Evolutionary conservation across 768 basidiomycete genomes (phyloP).

Genomic region (Inosperma sp.): DNA sequence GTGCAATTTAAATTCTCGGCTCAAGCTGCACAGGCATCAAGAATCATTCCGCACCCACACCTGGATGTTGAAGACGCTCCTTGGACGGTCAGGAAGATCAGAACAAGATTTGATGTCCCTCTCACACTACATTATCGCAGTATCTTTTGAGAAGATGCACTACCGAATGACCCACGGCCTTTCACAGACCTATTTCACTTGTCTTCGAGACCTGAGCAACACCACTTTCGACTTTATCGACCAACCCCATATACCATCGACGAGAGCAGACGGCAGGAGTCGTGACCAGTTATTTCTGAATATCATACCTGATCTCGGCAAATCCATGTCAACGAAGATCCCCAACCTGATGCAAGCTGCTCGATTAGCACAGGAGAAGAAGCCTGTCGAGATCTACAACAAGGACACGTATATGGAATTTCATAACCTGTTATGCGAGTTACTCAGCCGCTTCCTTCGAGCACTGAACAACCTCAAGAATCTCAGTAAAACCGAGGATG

Average conservation of each 20-base stretch:
- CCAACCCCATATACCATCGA: background rate
- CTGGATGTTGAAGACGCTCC: conserved; percentile 5
- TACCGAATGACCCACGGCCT: background rate
- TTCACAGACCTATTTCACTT: background rate
- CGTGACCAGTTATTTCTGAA: background rate
- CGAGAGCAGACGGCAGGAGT: background rate
- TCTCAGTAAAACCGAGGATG: background rate
- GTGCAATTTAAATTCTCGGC: too few relatives aligned
- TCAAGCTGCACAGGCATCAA: background rate
- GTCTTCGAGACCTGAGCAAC: background rate
- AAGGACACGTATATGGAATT: background rate
- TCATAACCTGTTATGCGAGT: background rate
- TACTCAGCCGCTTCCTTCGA: background rate
- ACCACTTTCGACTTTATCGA: background rate
- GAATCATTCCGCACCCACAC: background rate
- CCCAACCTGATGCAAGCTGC: background rate
- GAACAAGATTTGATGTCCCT: background rate
- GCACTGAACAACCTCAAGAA: background rate
- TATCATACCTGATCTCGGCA: background rate
- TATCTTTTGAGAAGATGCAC: background rate
- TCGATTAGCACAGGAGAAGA: background rate
- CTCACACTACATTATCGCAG: background rate
- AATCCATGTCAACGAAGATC: background rate
- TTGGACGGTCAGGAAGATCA: background rate
- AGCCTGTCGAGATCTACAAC: background rate